Base-by-base conservation (phyloP, 228 moss, liverwort and hornwort species). In the Sphagnum fallax region DNA sequence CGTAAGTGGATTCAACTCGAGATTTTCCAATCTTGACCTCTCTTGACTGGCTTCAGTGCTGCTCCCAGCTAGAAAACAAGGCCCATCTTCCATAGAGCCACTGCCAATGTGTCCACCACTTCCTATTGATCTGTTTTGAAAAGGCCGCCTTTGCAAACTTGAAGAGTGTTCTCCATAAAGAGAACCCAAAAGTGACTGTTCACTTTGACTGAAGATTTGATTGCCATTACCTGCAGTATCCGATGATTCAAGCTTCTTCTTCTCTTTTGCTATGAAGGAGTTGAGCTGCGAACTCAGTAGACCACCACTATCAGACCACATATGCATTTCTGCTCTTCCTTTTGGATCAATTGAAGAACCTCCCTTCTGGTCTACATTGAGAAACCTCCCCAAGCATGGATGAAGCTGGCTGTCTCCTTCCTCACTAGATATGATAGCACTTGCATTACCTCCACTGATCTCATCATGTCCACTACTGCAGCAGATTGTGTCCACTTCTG, bases 381-480 rank as follows among this genome's bases (percentile, higher is more conserved):
- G 32, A 1, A 65, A 50, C 57, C 32, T 32, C 32, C 32, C 3
- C 32, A 32, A 2, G 2, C 2, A 3, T 32, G 57, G 51, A 5
- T n/a, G 58, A 67, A 60, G 65, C 49, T 58, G 78, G 70, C 67
- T 78, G 6, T 53, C 70, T 15, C 67, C 74, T 48, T 71, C 71
- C 14, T 74, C 78, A 47, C 67, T 70, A 7, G 74, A 74, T 50
- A 67, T 70, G 61, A 78, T 66, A 16, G 69, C 53, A 69, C 78
- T 78, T 6, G 74, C 67, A 47, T 57, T 65, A 60, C 67, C 64
- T 65, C 74, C 69, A 53, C 78, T 78, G 57, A 60, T 10, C 5
- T 76, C 68, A 76, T 76, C 66, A 8, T 76, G 67, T 8, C 69
- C 68, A 9, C 55, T 72, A 61, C 77, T 77, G 69, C 77, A 72